Base-by-base conservation (phyloP, 2,329 filamentous ascomycete species). In the Penicillium occitanis region DNA sequence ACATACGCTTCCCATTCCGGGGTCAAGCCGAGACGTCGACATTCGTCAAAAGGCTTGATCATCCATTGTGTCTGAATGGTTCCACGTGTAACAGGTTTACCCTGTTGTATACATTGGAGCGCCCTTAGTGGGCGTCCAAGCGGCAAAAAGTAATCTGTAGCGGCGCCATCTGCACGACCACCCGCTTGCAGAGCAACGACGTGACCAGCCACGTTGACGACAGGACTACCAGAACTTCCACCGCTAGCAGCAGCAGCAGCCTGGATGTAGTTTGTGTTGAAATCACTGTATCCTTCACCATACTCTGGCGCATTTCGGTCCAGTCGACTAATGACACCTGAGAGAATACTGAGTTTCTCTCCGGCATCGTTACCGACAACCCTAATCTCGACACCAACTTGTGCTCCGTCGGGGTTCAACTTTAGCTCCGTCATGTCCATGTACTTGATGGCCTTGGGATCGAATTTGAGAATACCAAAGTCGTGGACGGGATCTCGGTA, bases 31-130 rank as follows among this genome's bases (percentile, higher is more conserved):
- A 99, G 83, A 67, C 95, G 87, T 64, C 94, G 89, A 78, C 95
- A 98, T 77, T 99, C 96, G 72, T 99, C 96, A 72, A 99, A 99
- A 0, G 95, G 92, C 79, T 98, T 98, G 68, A 99, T 86, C 63
- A 98, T 86, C 86, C 96, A 99, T 77, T 99, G 95, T 69, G 92
- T 96, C 79, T 99, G 95, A 60, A 99, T 96, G n/a, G 95, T 96
- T 58, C 95, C 95, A 72, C 95, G 87, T n/a, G 90, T 88, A 62
- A 99, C 89, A 1, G 86, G 86, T 71, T 89, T 86, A 40, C 87
- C 89, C 70, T 89, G 84, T 75, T 91, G 92, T 64, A 99, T 90
- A 73, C 93, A 96, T 74, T 92, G 86, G 64, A 99, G 83, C 0
- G 95, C 95, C 69, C 95, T 88, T 48, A 94, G 80, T 0, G 96